Evolutionary conservation across 2,329 filamentous ascomycete species (phyloP).

Genomic region (Fusarium sp.): DNA sequence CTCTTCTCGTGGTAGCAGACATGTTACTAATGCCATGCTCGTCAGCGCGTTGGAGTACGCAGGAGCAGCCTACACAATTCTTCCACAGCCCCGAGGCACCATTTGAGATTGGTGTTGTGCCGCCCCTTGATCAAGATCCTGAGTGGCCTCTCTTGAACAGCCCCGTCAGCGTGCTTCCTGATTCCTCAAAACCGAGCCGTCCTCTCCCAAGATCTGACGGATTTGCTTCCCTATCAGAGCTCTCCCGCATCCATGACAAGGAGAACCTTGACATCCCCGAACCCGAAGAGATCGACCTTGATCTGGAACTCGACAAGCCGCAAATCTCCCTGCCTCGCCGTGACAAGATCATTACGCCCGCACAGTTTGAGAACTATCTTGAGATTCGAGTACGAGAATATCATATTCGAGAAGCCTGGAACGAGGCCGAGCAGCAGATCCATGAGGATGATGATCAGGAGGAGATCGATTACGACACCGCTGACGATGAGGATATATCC

Average conservation of each 20-base stretch:
- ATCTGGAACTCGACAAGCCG: neutral
- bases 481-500: neutral
- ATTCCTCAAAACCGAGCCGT: neutral
- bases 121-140: neutral
- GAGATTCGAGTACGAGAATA: neutral
- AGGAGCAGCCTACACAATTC: neutral
- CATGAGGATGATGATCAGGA: neutral
- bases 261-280: neutral
- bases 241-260: neutral
- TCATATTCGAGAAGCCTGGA: neutral
- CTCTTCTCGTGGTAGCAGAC: neutral
- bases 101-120: neutral
- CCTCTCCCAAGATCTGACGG: neutral
- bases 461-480: neutral
- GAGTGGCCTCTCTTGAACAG: neutral
- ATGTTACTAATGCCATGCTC: neutral
- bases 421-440: neutral
- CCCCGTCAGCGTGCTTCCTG: neutral
- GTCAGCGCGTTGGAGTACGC: neutral
- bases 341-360: conserved; percentile 1
- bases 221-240: neutral
- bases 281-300: neutral
- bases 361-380: neutral
- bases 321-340: neutral
- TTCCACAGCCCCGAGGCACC: neutral